Conservation (phyloP, 2,329 filamentous ascomycete genomes). For the Trichoderma sp. region DNA sequence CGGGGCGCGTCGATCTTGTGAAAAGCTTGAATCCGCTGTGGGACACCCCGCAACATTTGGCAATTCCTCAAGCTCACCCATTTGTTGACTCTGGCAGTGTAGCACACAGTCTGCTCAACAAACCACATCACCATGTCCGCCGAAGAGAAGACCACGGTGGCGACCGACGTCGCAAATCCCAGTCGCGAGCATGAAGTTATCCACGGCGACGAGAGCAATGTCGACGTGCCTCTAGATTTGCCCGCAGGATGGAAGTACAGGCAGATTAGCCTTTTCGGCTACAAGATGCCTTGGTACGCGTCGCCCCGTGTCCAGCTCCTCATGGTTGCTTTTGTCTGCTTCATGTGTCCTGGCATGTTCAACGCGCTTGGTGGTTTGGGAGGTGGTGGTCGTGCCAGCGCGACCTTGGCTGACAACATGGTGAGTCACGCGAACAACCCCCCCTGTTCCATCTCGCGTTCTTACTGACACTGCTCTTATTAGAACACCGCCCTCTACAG, state of each 20-base stretch:
- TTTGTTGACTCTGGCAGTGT: neutral
- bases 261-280: slow-evolving; percentile 28
- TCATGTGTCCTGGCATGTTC: slow-evolving; percentile 71
- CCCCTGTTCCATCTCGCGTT: neutral
- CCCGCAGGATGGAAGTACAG: slow-evolving; percentile 67
- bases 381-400: slow-evolving; percentile 54
- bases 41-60: neutral
- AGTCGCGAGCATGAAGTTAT: slow-evolving; percentile 6
- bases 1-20: neutral
- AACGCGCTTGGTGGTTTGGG: slow-evolving; percentile 65
- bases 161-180: neutral
- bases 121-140: slow-evolving; percentile 27
- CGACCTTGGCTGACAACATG: slow-evolving; percentile 60
- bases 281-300: slow-evolving; percentile 61
- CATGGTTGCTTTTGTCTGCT: slow-evolving; percentile 56
- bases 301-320: slow-evolving; percentile 70
- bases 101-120: neutral
- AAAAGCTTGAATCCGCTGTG: neutral
- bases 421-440: slow-evolving; percentile 33
- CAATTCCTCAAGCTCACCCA: neutral
- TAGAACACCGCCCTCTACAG: slow-evolving; percentile 58
- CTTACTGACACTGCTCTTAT: neutral
- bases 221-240: slow-evolving; percentile 29
- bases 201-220: slow-evolving; percentile 10
- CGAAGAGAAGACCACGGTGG: slow-evolving; percentile 25